phyloP scores from a whole-genome alignment of 768 basidiomycete species.

The Tulasnella sp. region DNA sequence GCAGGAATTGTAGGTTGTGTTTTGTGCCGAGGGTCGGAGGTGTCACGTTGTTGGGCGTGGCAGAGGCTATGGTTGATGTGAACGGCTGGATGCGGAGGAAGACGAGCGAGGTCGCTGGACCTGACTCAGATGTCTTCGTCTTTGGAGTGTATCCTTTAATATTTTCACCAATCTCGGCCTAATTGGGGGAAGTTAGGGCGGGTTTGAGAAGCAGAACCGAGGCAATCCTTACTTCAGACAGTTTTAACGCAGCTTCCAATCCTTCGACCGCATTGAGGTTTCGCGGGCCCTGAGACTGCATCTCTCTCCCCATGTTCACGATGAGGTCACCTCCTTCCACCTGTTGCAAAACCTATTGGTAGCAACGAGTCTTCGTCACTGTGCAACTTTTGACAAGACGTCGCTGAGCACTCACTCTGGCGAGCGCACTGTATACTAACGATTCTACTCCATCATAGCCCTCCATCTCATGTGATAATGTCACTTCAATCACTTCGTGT shows the following conservation, averaged over 20 bases:
- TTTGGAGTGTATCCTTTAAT: constrained; percentile 38
- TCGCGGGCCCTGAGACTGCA: constrained; percentile 59
- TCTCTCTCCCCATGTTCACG: constrained; percentile 70
- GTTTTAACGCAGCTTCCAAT: constrained; percentile 71
- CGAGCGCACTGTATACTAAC: constrained; percentile 80
- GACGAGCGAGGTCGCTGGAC: constrained; percentile 75
- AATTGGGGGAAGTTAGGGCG: background rate
- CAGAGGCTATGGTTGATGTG: constrained; percentile 33
- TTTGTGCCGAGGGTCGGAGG: constrained; percentile 21
- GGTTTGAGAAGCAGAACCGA: constrained; percentile 15
- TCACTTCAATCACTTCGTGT: constrained; percentile 94
- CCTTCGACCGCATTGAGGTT: constrained; percentile 78
- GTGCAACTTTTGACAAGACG: background rate
- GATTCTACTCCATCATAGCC: constrained; percentile 94
- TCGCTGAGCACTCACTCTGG: constrained; percentile 41
- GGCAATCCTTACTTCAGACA: constrained; percentile 54
- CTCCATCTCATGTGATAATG: constrained; percentile 92
- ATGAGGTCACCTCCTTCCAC: constrained; percentile 86
- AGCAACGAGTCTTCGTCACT: background rate
- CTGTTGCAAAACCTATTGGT: constrained; percentile 76
- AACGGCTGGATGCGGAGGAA: constrained; percentile 92
- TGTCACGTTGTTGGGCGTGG: constrained; percentile 22
- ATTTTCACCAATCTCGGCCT: constrained; percentile 72
- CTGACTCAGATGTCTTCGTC: constrained; percentile 27
- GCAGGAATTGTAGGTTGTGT: constrained; percentile 50